A percentile compares a stretch with the other conserved stretches of the same genome.
phyloP scores from a whole-genome alignment of 371 early-diverging fungal genomes.

The Mucor racemosus region DNA sequence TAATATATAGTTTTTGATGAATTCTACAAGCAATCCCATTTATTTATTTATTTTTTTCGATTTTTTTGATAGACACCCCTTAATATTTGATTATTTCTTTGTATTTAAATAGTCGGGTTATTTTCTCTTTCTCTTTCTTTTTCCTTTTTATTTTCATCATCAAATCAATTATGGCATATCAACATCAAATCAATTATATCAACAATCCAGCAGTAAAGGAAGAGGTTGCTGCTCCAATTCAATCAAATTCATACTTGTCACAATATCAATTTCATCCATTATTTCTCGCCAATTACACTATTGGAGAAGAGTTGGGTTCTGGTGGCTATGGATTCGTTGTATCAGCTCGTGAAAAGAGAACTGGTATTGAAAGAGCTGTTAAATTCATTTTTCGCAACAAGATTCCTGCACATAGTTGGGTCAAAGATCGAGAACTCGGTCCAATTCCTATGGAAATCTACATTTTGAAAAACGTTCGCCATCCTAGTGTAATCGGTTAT shows the following conservation, averaged over 20 bases:
- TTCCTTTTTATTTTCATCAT: constrained; percentile 6
- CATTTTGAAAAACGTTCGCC: constrained; percentile 69
- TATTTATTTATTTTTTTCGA: not conserved
- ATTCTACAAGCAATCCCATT: not conserved
- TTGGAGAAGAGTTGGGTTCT: constrained; percentile 74
- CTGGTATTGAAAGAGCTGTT: constrained; percentile 72
- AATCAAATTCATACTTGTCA: constrained; percentile 7
- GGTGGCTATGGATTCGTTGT: constrained; percentile 85
- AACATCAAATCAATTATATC: constrained; percentile 13
- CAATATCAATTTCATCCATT: constrained; percentile 47
- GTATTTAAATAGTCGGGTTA: constrained; percentile 20
- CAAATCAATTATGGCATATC: constrained; percentile 1
- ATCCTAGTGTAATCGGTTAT: constrained; percentile 71
- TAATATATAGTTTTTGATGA: not conserved
- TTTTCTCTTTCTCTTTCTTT: constrained; percentile 13
- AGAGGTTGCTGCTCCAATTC: not conserved
- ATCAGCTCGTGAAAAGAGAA: constrained; percentile 56
- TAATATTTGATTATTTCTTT: constrained; percentile 8
- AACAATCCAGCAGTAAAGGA: constrained; percentile 11
- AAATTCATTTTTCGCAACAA: constrained; percentile 77
- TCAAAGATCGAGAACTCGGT: constrained; percentile 61
- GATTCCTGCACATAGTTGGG: constrained; percentile 68
- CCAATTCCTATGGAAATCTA: constrained; percentile 78
- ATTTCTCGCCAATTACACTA: constrained; percentile 55
- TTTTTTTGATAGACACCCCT: constrained; percentile 3